Conservation (phyloP, 495 filamentous ascomycete genomes). For the Acidomyces sp. region DNA sequence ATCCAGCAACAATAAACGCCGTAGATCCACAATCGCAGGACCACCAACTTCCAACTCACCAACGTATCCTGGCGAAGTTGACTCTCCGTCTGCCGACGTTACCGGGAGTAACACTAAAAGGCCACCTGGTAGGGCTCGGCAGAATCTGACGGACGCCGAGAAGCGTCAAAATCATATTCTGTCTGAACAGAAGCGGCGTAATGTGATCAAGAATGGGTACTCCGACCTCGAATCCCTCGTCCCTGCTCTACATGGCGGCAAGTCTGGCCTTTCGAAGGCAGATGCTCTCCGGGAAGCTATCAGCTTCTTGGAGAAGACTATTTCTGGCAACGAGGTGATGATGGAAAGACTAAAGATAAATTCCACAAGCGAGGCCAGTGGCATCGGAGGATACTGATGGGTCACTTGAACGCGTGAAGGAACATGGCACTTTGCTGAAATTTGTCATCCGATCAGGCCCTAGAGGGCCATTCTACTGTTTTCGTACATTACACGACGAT, state of each 20-base stretch:
- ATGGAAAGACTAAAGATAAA: not conserved
- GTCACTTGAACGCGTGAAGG: too few species aligned
- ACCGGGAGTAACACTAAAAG: not conserved
- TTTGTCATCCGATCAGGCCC: too few species aligned
- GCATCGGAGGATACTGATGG: too few species aligned
- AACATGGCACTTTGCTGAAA: too few species aligned
- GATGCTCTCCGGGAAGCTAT: slow-evolving; percentile 57
- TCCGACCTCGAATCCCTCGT: slow-evolving; percentile 58
- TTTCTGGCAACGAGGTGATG: slow-evolving; percentile 50
- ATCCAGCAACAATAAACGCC: not conserved
- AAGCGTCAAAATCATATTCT: slow-evolving; percentile 79
- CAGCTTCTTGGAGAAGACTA: slow-evolving; percentile 59
- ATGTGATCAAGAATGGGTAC: slow-evolving; percentile 64
- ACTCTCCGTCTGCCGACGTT: not conserved
- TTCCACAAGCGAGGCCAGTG: too few species aligned
- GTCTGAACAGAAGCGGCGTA: slow-evolving; percentile 76
- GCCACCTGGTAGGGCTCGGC: slow-evolving; percentile 30
- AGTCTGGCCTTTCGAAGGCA: slow-evolving; percentile 58
- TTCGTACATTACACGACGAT: too few species aligned
- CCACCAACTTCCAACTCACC: not conserved
- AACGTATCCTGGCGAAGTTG: not conserved
- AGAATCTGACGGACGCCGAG: slow-evolving; percentile 72
- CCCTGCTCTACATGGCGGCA: slow-evolving; percentile 50
- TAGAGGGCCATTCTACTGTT: too few species aligned
- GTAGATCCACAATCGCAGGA: not conserved